Conservation (phyloP, 2,329 filamentous ascomycete genomes). For the Stagonosporopsis cucurbitacearum region DNA sequence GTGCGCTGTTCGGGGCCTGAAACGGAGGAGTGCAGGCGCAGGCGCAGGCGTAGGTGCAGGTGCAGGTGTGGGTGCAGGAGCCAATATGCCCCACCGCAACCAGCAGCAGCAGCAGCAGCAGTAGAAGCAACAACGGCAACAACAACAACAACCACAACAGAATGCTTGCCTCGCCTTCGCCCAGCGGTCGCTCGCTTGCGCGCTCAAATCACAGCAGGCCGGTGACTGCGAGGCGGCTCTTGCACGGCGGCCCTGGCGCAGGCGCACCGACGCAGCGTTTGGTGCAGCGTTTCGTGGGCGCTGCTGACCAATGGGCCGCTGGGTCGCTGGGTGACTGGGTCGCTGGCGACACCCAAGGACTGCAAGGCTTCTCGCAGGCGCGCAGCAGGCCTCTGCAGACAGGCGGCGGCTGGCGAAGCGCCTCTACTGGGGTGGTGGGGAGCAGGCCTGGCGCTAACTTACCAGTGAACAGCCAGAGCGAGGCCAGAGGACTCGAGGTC, state of each 20-base stretch:
- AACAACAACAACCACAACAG: too few relatives aligned
- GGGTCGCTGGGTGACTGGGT: constrained; percentile 21
- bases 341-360: too few relatives aligned
- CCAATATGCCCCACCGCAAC: constrained; percentile 17
- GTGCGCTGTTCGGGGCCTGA: background rate
- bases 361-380: constrained; percentile 36
- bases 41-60: constrained; percentile 5
- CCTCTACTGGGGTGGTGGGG: constrained; percentile 37
- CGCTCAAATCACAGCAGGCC: constrained; percentile 31
- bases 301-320: constrained; percentile 37
- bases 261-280: constrained; percentile 30
- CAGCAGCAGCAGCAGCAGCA: constrained; percentile 11
- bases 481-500: constrained; percentile 18
- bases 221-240: constrained; percentile 35
- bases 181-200: constrained; percentile 37
- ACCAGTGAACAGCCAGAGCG: constrained; percentile 39
- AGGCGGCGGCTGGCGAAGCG: constrained; percentile 45
- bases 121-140: too few relatives aligned
- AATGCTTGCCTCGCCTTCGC: constrained; percentile 15
- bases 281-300: constrained; percentile 20
- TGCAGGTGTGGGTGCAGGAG: constrained; percentile 5
- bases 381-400: constrained; percentile 14
- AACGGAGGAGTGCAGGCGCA: background rate
- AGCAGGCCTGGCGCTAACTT: constrained; percentile 45
- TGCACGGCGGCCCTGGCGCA: constrained; percentile 22